Conservation (phyloP, 2,329 filamentous ascomycete species). For the Diaporthe vexans region DNA sequence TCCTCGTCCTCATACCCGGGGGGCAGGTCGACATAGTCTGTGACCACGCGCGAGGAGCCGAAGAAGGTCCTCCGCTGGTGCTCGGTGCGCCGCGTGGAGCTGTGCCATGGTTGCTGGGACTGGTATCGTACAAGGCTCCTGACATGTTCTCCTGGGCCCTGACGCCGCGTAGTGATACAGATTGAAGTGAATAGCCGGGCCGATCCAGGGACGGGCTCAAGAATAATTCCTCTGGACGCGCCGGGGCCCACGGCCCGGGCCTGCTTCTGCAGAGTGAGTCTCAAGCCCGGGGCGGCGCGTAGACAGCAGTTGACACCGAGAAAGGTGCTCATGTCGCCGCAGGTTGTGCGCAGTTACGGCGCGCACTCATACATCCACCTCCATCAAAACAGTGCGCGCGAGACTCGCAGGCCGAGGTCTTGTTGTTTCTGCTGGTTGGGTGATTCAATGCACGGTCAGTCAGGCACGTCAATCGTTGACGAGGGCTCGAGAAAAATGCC, state of each 20-base stretch:
- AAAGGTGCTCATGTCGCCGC: constrained; percentile 47
- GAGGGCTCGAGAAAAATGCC: not conserved
- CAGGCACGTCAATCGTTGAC: constrained; percentile 5
- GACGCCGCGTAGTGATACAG: not conserved
- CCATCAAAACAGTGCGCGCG: constrained; percentile 13
- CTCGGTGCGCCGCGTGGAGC: not conserved
- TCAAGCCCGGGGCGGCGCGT: constrained; percentile 46
- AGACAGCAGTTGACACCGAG: constrained; percentile 48
- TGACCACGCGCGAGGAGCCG: constrained; percentile 53
- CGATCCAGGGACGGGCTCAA: constrained; percentile 8
- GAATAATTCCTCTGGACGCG: not conserved
- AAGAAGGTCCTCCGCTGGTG: constrained; percentile 45
- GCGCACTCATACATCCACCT: constrained; percentile 41
- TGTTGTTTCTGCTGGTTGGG: not conserved
- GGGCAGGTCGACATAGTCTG: constrained; percentile 71
- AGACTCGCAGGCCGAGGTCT: not conserved
- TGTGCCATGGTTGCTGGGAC: constrained; percentile 23
- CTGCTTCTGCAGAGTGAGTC: constrained; percentile 5
- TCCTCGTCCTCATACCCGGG: constrained; percentile 66
- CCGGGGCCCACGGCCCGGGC: not conserved
- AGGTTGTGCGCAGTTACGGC: constrained; percentile 43
- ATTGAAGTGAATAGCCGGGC: constrained; percentile 1
- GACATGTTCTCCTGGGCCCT: not conserved
- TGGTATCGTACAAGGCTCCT: not conserved
- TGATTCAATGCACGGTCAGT: not conserved